A percentile compares a stretch with the other conserved stretches of the same genome.
Conservation (phyloP, 768 basidiomycete species). For the Boletellus sp. region DNA sequence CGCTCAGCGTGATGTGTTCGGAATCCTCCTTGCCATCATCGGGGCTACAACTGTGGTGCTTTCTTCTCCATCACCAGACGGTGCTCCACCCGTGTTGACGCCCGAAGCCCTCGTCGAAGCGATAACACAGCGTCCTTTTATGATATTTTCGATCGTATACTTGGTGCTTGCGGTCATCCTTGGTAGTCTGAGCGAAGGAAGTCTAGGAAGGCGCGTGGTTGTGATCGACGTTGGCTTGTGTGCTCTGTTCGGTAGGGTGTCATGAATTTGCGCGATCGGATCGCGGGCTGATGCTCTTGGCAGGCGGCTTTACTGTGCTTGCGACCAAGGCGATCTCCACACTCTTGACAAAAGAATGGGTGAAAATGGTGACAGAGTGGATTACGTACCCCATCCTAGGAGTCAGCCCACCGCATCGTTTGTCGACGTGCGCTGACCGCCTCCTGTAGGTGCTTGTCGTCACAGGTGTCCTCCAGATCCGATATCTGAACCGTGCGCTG, state of each 20-base stretch:
- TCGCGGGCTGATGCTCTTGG: background rate
- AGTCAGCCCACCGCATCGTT: slow-evolving; percentile 39
- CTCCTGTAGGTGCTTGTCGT: slow-evolving; percentile 53
- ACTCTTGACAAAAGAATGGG: slow-evolving; percentile 73
- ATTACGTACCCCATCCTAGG: slow-evolving; percentile 78
- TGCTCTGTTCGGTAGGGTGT: slow-evolving; percentile 67
- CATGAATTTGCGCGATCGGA: background rate
- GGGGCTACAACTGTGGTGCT: slow-evolving; percentile 94
- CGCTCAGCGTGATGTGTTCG: slow-evolving; percentile 67
- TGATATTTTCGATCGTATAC: slow-evolving; percentile 70
- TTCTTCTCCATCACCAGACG: slow-evolving; percentile 67
- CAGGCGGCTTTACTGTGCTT: slow-evolving; percentile 92
- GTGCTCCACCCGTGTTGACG: slow-evolving; percentile 50
- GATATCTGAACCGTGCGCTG: slow-evolving; percentile 80
- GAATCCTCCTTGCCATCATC: slow-evolving; percentile 74
- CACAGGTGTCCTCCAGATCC: slow-evolving; percentile 81
- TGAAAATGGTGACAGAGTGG: slow-evolving; percentile 72
- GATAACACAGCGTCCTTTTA: slow-evolving; percentile 66
- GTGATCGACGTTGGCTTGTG: slow-evolving; percentile 87
- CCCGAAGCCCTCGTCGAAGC: slow-evolving; percentile 65
- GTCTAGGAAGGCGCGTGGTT: slow-evolving; percentile 62
- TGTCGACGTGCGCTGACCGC: slow-evolving; percentile 7
- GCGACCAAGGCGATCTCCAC: slow-evolving; percentile 91
- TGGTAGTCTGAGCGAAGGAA: slow-evolving; percentile 60
- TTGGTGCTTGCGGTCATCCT: slow-evolving; percentile 54